phyloP scores from a whole-genome alignment of 2,329 filamentous ascomycete genomes.

The Diaporthe capsici region DNA sequence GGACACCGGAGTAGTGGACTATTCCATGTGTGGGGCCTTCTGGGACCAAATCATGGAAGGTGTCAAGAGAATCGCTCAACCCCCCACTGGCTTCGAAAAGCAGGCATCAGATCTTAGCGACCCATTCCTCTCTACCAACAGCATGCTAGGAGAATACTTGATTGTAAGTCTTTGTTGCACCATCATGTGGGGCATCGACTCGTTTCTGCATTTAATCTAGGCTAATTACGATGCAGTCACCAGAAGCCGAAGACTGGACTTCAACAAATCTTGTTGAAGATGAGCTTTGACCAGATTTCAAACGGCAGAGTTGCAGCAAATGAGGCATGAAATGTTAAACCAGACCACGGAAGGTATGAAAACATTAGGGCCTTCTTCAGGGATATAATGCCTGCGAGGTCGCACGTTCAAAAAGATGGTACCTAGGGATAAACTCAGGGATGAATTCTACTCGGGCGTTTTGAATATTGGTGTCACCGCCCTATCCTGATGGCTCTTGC shows the following conservation, averaged over 20 bases:
- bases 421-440: no score
- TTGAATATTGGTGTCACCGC: background rate
- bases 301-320: background rate
- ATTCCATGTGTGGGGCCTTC: background rate
- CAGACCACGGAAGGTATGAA: background rate
- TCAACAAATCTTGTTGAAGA: background rate
- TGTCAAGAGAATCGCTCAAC: background rate
- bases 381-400: background rate
- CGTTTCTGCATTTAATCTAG: background rate
- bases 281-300: background rate
- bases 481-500: background rate
- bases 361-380: background rate
- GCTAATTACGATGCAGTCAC: background rate
- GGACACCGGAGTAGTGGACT: background rate
- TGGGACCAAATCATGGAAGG: slow-evolving; percentile 3
- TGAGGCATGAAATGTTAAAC: background rate
- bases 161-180: background rate
- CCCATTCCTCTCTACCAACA: background rate
- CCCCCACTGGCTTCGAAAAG: background rate
- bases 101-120: background rate
- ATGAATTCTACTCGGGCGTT: background rate
- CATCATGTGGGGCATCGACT: background rate
- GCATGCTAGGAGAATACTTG: background rate
- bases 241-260: background rate
- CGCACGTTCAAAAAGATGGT: background rate